phyloP scores from a whole-genome alignment of 805 yeast species.

The Wickerhamomyces rabaulensis region DNA sequence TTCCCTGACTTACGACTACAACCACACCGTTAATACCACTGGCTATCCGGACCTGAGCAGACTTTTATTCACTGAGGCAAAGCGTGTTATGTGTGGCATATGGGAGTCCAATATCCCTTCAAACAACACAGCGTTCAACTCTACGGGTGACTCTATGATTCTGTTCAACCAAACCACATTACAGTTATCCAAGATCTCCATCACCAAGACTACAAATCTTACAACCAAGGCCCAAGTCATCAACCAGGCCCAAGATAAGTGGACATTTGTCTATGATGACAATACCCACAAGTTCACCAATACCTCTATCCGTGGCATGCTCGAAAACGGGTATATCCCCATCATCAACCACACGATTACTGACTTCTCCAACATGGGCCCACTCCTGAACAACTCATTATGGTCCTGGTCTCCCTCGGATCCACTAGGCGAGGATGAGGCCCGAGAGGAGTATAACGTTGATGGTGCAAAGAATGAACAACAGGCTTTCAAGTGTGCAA shows the following conservation, averaged over 20 bases:
- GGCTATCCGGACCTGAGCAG: constrained; percentile 32
- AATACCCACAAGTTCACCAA: constrained; percentile 38
- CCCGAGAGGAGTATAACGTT: constrained; percentile 10
- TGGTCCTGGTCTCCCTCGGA: constrained; percentile 77
- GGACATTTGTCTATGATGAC: constrained; percentile 39
- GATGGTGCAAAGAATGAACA: constrained; percentile 13
- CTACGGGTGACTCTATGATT: constrained; percentile 14
- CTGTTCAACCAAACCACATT: constrained; percentile 19
- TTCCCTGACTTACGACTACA: constrained; percentile 13
- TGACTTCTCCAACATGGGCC: constrained; percentile 23
- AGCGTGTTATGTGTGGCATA: constrained; percentile 34
- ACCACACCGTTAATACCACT: constrained; percentile 5
- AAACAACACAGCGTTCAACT: constrained; percentile 27
- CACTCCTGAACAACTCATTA: constrained; percentile 30
- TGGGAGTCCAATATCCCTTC: constrained; percentile 23
- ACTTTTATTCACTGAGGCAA: constrained; percentile 30
- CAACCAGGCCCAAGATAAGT: constrained; percentile 9
- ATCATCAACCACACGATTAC: constrained; percentile 40
- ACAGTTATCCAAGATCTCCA: neutral
- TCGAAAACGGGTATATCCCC: constrained; percentile 63
- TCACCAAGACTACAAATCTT: neutral
- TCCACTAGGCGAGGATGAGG: constrained; percentile 34
- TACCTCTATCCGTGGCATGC: constrained; percentile 30
- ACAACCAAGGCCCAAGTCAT: neutral
- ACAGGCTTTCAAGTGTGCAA: constrained; percentile 43